Evolutionary conservation across 1,284 basidiomycete genomes (phyloP).

Genomic region (Mrakiaceae sp.): DNA sequence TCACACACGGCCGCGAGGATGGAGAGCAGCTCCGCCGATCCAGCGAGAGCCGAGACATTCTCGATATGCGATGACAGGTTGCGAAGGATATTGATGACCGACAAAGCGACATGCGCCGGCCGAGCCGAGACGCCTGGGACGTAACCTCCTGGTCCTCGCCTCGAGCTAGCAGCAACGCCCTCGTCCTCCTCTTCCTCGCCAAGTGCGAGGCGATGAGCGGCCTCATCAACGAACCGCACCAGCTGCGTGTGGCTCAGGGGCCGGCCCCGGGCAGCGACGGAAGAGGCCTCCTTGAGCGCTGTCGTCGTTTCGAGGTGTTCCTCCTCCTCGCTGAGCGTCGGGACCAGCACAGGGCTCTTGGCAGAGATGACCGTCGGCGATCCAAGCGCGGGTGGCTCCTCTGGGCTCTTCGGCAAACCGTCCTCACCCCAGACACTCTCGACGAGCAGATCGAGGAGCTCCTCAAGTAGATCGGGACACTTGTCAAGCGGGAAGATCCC

Average conservation of each 20-base stretch:
- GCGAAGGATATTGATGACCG: constrained; percentile 68
- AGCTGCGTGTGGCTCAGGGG: too few relatives aligned
- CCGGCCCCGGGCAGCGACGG: too few relatives aligned
- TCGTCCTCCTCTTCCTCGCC: too few relatives aligned
- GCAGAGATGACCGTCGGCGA: too few relatives aligned
- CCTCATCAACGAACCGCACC: too few relatives aligned
- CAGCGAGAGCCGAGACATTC: constrained; percentile 58
- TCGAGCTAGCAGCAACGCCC: too few relatives aligned
- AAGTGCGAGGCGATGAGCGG: too few relatives aligned
- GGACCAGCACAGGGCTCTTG: too few relatives aligned
- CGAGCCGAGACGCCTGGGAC: neutral
- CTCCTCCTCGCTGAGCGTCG: too few relatives aligned
- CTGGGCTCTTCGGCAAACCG: constrained; percentile 31
- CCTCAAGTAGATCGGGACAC: constrained; percentile 72
- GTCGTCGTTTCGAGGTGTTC: too few relatives aligned
- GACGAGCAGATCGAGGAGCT: constrained; percentile 74
- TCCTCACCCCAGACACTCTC: constrained; percentile 56
- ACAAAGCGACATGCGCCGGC: constrained; percentile 51
- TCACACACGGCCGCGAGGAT: constrained; percentile 54
- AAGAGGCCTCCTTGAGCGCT: too few relatives aligned
- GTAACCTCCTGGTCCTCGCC: neutral
- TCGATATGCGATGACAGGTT: constrained; percentile 68
- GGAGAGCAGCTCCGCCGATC: constrained; percentile 52
- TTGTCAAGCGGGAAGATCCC: constrained; percentile 61
- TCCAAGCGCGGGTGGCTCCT: too few relatives aligned